These are phyloP conservation scores for Xylariomycetidae sp. DNA, from an alignment of 2,329 filamentous ascomycete species.

Conservation along the genomic window DNA sequence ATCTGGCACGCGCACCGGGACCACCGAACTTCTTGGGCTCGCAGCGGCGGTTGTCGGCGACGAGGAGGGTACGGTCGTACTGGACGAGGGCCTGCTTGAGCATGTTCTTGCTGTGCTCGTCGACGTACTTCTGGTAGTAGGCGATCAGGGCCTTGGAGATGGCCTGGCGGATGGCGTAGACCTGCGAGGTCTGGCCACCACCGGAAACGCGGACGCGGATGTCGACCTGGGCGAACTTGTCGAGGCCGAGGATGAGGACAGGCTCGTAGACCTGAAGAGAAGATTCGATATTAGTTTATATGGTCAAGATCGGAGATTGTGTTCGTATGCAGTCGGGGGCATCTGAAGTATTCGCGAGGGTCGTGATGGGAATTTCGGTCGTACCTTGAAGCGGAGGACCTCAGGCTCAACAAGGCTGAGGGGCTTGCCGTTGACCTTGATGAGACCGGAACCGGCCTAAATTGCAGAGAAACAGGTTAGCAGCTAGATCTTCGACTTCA, in stretches of 20 bases:
- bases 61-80: conserved; percentile 95
- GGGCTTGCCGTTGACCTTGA: conserved; percentile 98
- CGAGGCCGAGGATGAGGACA: conserved; percentile 89
- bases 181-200: conserved; percentile 90
- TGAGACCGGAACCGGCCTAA: conserved; percentile 55
- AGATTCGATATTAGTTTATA: no score
- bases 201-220: conserved; percentile 94
- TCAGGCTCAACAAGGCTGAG: conserved; percentile 91
- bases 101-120: conserved; percentile 99
- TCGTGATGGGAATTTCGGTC: conserved; percentile 21
- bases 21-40: conserved; percentile 98
- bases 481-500: no score
- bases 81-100: conserved; percentile 94
- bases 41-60: conserved; percentile 97
- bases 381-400: conserved; percentile 94
- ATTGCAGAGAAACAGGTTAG: no score
- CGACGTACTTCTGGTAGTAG: conserved; percentile 99
- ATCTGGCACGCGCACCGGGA: conserved; percentile 90
- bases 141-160: conserved; percentile 74
- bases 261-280: conserved; percentile 98
- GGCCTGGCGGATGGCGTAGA: conserved; percentile 98
- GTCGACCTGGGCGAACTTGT: conserved; percentile 96
- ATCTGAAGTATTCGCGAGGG: no score
- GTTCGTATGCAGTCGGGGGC: no score
- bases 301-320: no score